Conservation (phyloP, 2,329 filamentous ascomycete genomes). For the Colletotrichum caudatum region DNA sequence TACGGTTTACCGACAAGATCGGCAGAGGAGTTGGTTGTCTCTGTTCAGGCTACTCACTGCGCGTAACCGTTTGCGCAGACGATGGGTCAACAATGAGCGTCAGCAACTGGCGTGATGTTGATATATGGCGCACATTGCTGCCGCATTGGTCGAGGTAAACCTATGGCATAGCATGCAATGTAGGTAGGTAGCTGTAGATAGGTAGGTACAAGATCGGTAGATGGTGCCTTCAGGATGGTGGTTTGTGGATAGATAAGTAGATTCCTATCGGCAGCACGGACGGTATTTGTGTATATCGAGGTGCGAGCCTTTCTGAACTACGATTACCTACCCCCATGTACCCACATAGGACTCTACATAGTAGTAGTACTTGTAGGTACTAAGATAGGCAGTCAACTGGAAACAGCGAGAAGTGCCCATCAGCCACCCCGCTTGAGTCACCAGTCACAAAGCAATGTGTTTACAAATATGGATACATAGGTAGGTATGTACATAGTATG, state of each 20-base stretch:
- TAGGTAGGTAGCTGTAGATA: too few relatives aligned
- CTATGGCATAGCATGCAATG: too few relatives aligned
- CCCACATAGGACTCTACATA: too few relatives aligned
- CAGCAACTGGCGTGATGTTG: too few relatives aligned
- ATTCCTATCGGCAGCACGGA: slow-evolving; percentile 5
- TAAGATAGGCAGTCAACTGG: too few relatives aligned
- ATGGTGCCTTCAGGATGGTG: too few relatives aligned
- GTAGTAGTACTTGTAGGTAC: too few relatives aligned
- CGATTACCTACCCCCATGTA: too few relatives aligned
- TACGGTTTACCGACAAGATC: slow-evolving; percentile 19
- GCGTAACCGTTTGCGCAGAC: slow-evolving; percentile 8
- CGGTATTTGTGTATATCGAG: background rate
- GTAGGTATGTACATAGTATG: too few relatives aligned
- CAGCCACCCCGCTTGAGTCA: slow-evolving; percentile 39
- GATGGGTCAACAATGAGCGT: background rate
- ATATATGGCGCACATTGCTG: background rate
- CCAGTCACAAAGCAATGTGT: slow-evolving; percentile 5
- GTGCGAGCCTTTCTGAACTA: background rate
- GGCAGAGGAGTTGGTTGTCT: slow-evolving; percentile 22
- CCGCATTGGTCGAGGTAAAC: background rate
- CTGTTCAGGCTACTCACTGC: slow-evolving; percentile 2
- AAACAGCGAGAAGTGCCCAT: background rate
- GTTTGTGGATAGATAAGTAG: too few relatives aligned
- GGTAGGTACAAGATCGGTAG: too few relatives aligned
- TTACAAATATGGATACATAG: background rate